Conservation (phyloP, 805 yeast species). For the Starmerella potacharoeniae region DNA sequence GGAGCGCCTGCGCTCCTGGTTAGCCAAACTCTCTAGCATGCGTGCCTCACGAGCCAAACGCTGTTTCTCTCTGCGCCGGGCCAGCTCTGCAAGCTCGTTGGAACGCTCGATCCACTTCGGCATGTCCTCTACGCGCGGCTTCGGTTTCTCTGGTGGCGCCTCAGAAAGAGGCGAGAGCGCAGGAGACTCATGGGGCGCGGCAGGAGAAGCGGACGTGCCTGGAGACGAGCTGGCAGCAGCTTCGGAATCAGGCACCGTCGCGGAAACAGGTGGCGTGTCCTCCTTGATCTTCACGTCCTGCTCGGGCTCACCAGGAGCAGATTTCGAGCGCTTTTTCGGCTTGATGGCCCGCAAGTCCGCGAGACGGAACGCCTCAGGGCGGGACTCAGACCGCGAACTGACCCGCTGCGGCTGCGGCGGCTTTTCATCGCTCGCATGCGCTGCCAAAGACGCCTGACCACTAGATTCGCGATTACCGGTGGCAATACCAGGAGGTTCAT, state of each 20-base stretch:
- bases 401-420: neutral
- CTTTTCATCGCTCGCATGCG: neutral
- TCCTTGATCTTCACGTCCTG: neutral
- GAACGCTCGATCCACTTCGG: conserved; percentile 14
- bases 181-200: neutral
- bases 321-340: conserved; percentile 12
- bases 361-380: neutral
- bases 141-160: neutral
- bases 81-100: conserved; percentile 17
- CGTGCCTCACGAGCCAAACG: conserved; percentile 27
- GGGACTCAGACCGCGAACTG: neutral
- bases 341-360: conserved; percentile 13
- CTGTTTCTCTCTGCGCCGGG: conserved; percentile 24
- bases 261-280: neutral
- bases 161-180: neutral
- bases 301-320: neutral
- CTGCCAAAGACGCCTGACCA: too few species aligned
- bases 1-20: conserved; percentile 24
- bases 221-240: neutral
- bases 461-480: too few species aligned
- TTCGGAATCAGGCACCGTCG: neutral
- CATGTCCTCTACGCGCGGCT: neutral
- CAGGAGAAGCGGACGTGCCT: neutral
- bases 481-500: too few species aligned
- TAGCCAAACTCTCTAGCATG: conserved; percentile 27